These are phyloP conservation scores for Epichloe uncinata DNA, from an alignment of 2,329 filamentous ascomycete species.

Conservation along the genomic window DNA sequence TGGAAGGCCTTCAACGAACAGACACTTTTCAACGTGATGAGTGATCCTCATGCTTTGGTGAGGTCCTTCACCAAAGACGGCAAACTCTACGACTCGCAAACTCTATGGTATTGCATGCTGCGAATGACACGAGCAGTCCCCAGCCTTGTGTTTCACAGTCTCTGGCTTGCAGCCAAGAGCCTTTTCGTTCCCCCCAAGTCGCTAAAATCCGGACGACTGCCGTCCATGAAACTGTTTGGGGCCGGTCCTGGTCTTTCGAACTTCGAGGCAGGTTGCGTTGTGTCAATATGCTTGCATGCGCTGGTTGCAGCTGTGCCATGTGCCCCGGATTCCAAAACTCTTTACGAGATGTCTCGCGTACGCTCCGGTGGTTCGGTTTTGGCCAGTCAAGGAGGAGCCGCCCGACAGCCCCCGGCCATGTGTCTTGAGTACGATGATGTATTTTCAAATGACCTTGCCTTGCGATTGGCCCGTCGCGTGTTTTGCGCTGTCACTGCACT, in stretches of 20 bases:
- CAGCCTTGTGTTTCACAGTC: conserved; percentile 46
- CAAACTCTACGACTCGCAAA: conserved; percentile 44
- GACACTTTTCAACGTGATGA: conserved; percentile 49
- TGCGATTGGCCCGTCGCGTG: conserved; percentile 44
- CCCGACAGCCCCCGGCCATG: conserved; percentile 32
- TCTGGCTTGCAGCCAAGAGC: conserved; percentile 47
- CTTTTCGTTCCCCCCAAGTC: conserved; percentile 46
- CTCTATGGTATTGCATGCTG: conserved; percentile 49
- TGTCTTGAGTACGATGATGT: conserved; percentile 50
- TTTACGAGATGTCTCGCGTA: conserved; percentile 48
- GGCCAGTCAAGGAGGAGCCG: conserved; percentile 30
- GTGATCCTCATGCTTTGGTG: conserved; percentile 40
- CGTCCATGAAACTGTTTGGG: conserved; percentile 5
- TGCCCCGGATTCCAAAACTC: conserved; percentile 30
- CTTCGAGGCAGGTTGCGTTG: conserved; percentile 35
- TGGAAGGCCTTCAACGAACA: conserved; percentile 53
- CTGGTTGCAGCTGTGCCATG: conserved; percentile 44
- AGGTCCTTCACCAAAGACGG: conserved; percentile 42
- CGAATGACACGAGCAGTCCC: conserved; percentile 44
- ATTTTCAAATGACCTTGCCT: conserved; percentile 46
- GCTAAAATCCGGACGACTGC: conserved; percentile 26
- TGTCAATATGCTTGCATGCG: conserved; percentile 50
- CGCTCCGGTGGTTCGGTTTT: conserved; percentile 40
- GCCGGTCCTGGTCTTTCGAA: conserved; percentile 20
- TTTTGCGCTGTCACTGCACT: conserved; percentile 43